Evolutionary conservation across 2,329 filamentous ascomycete genomes (phyloP), one percentile per base, ranked within the genome.

Genomic region (Exophiala viscosa): DNA sequence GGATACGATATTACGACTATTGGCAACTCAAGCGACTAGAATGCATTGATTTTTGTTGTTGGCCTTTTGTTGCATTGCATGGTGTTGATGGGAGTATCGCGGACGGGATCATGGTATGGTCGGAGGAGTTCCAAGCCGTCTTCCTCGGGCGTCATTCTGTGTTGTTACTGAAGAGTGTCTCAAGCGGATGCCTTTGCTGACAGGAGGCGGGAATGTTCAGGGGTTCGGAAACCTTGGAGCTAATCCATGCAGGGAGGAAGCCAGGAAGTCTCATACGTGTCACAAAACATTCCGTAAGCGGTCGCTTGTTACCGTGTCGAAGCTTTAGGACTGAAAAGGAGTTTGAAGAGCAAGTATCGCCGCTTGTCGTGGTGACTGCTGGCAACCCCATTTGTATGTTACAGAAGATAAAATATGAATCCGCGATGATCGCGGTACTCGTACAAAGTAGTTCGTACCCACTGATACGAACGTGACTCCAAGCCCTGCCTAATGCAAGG

Each of bases 191-290:
- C 23, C 23, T 28, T 28, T 28, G 23, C 5, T 51, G 48, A 55
- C 53, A 46, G 45, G 41, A 44, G 42, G 51, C 31, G 39, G 9
- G 32, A 48, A 20, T 34, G 41, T 47, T 51, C 48, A 55, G 44
- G 54, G 45, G 41, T 9, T 31, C 17, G 13, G 10, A 11, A 18
- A 34, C 34, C 13, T 17, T 46, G 34, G 34, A 23, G 31, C 54
- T 54, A 54, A 28, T 28, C 8, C 23, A 56, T 56, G 53, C 53
- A 56, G 53, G 53, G 53, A 45, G 45, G 47, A 33, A 18, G 31
- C 33, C 35, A 17, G 32, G 36, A 34, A 38, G 32, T 46, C 13
- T 35, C 28, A 43, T 28, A 36, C 14, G 28, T 49, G 45, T 33
- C 34, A 48, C 23, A 28, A 28, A 28, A 5, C 5, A 5, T 28